Percentiles rank a stretch among this genome's conserved stretches.
These are phyloP conservation scores for Phaeosphaeria sp. DNA, from an alignment of 2,329 filamentous ascomycete genomes.

Conservation along the genomic window DNA sequence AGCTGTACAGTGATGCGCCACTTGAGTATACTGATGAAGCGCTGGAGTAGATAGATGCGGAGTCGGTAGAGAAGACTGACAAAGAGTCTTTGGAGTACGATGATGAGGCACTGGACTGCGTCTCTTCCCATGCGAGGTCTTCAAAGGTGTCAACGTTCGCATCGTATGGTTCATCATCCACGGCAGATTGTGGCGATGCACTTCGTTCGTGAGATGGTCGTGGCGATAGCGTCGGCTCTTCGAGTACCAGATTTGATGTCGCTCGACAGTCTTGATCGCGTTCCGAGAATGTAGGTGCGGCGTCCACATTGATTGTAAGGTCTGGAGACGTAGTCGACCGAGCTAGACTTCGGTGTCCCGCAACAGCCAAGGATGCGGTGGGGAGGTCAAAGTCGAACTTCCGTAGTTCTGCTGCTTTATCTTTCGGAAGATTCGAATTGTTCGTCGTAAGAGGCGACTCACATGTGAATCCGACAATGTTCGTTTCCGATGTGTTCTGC, in stretches of 20 bases:
- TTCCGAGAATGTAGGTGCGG: not conserved
- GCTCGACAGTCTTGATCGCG: not conserved
- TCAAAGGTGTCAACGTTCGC: constrained; percentile 1
- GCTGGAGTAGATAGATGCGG: constrained; percentile 13
- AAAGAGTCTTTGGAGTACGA: constrained; percentile 6
- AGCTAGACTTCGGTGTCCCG: not conserved
- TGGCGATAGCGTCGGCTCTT: not conserved
- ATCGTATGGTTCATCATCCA: not conserved
- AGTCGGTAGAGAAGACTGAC: constrained; percentile 9
- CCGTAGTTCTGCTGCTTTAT: not conserved
- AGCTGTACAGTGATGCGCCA: constrained; percentile 11
- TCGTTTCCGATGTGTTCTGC: not conserved
- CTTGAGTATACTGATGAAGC: constrained; percentile 13
- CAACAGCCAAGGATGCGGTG: not conserved
- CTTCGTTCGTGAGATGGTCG: not conserved
- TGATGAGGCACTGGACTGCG: constrained; percentile 11
- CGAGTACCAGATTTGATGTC: not conserved
- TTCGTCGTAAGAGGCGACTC: not conserved
- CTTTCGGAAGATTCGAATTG: not conserved
- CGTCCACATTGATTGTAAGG: not conserved
- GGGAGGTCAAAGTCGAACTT: not conserved
- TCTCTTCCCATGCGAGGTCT: constrained; percentile 6
- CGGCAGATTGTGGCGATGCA: not conserved
- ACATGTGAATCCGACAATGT: not conserved
- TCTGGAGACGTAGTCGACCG: not conserved